phyloP scores from a whole-genome alignment of 495 filamentous ascomycete species.

The Aspergillus haitiensis region DNA sequence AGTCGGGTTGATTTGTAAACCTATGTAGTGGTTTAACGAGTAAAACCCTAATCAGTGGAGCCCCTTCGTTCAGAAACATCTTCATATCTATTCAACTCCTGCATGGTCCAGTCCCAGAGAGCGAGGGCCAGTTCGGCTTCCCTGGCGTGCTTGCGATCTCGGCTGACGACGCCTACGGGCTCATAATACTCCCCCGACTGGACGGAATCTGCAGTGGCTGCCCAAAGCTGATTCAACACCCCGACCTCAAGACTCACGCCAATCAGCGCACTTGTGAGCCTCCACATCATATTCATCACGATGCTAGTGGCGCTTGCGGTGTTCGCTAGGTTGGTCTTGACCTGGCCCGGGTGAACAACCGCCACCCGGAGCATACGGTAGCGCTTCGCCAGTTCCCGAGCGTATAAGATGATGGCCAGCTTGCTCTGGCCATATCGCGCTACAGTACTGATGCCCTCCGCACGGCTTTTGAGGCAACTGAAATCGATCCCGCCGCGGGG shows the following conservation, averaged over 20 bases:
- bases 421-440: conserved; percentile 63
- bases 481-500: conserved; percentile 4
- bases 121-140: conserved; percentile 26
- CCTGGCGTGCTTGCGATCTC: conserved; percentile 31
- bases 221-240: conserved; percentile 58
- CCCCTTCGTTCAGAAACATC: too few species aligned
- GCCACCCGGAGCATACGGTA: conserved; percentile 46
- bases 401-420: conserved; percentile 64
- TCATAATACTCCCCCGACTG: conserved; percentile 48
- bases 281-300: conserved; percentile 10
- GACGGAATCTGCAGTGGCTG: conserved; percentile 32
- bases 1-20: too few species aligned
- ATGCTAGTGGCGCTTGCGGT: background rate
- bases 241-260: conserved; percentile 31
- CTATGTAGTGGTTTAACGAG: too few species aligned
- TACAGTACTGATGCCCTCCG: conserved; percentile 26
- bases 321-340: conserved; percentile 18
- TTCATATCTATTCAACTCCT: background rate
- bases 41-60: too few species aligned
- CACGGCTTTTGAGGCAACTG: conserved; percentile 6
- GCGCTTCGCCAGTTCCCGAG: conserved; percentile 50
- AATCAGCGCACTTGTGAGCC: conserved; percentile 16
- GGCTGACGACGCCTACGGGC: conserved; percentile 49
- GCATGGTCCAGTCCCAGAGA: conserved; percentile 53
- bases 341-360: conserved; percentile 45